Evolutionary conservation across 1,284 basidiomycete species (phyloP), one percentile per base, ranked within the genome.

Genomic region (Abortiporus biennis): DNA sequence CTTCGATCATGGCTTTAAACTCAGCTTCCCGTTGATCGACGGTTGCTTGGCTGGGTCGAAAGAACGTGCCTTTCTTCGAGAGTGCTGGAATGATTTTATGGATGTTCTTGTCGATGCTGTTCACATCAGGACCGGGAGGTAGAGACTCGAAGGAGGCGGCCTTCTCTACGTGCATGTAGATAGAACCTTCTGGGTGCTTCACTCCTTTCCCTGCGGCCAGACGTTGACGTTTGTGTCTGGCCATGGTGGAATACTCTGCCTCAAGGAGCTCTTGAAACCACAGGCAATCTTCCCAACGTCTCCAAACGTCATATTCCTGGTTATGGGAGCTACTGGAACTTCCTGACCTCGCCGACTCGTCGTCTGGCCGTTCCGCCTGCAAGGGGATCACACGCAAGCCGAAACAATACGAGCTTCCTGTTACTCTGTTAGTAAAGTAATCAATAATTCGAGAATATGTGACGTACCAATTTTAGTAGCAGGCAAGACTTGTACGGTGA

Each of bases 141-240:
- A 89, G 68, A 1, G 85, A 87, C 42, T 88, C 86, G 68, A 80
- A 89, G 9, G 86, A 89, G 1, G 86, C 78, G 1, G 86, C 86
- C 41, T 71, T 67, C 51, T 86, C 80, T 20, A 66, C 62, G 36
- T 80, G 76, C 40, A 77, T 67, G 57, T 86, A 88, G 23, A 86
- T 58, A 0, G 79, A 82, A 44, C 84, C 72, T 54, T 80, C 80
- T n/a, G n/a, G n/a, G n/a, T n/a, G n/a, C 69, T 82, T 84, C 42
- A 86, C 71, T 12, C 85, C 85, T 52, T 85, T 87, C 1, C 84
- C 85, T 16, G 76, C 72, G 3, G 66, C 59, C 5, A 87, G 70
- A 34, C 82, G 74, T 20, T 65, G 65, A 8, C 77, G 76, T 60
- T 85, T 86, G 49, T 74, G 69, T 21, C 76, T 68, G 6, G 86